Conservation (phyloP, 2,329 filamentous ascomycete genomes). For the Dactylellina cionopaga region DNA sequence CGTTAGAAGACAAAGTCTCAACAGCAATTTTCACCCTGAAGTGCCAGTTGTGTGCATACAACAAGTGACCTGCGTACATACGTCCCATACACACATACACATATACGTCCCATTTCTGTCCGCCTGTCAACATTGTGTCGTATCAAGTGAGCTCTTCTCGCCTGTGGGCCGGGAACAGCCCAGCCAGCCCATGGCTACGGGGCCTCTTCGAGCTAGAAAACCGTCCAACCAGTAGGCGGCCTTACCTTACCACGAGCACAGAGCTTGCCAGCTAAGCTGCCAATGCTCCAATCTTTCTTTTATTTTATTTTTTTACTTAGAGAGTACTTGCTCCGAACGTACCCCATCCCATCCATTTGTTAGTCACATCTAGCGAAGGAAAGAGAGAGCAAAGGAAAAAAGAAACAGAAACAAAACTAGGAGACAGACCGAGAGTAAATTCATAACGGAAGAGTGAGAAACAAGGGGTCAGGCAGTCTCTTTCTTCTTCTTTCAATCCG, state of each 20-base stretch:
- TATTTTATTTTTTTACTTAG: conserved; percentile 25
- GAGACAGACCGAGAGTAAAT: background rate
- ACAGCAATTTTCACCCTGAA: too few species aligned
- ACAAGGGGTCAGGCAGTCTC: conserved; percentile 14
- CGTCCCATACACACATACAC: too few species aligned
- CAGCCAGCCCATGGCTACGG: background rate
- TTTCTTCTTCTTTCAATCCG: conserved; percentile 19
- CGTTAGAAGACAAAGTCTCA: background rate
- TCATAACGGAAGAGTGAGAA: too few species aligned
- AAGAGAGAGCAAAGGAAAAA: background rate
- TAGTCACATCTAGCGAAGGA: conserved; percentile 14
- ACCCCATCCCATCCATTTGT: conserved; percentile 23
- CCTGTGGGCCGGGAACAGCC: conserved; percentile 29
- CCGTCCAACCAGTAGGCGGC: conserved; percentile 37
- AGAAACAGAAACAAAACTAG: background rate
- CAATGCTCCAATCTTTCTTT: conserved; percentile 47
- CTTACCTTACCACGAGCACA: conserved; percentile 49
- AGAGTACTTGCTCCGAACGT: conserved; percentile 39
- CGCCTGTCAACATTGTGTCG: background rate
- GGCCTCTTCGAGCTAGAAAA: conserved; percentile 28
- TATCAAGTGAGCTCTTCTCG: conserved; percentile 28
- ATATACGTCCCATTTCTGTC: too few species aligned
- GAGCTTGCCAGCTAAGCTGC: conserved; percentile 53
- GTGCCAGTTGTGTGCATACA: too few species aligned
- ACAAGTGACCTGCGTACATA: too few species aligned